A percentile compares a stretch with the other conserved stretches of the same genome.
phyloP scores from a whole-genome alignment of 2,329 filamentous ascomycete species.

The Calonectria pauciramosa region DNA sequence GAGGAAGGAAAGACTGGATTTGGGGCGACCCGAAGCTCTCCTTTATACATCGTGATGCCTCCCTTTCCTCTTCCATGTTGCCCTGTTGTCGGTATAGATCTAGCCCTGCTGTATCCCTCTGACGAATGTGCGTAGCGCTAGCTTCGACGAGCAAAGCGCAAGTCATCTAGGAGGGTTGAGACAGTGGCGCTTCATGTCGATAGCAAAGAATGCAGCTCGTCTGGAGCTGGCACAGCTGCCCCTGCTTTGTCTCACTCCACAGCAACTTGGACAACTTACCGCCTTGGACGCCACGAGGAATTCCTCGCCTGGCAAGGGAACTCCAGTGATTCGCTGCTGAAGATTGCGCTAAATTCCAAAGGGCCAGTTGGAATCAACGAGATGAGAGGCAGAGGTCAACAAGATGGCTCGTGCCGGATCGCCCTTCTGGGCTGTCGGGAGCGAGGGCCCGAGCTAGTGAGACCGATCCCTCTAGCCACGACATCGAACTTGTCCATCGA shows the following conservation, averaged over 20 bases:
- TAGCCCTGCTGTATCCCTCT: background rate
- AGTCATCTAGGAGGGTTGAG: constrained; percentile 36
- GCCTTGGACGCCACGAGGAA: constrained; percentile 22
- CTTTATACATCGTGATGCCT: constrained; percentile 46
- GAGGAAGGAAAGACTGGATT: constrained; percentile 25
- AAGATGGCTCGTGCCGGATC: background rate
- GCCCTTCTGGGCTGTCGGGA: background rate
- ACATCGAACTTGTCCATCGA: background rate
- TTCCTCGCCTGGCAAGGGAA: constrained; percentile 23
- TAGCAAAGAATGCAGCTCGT: constrained; percentile 39
- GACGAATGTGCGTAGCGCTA: constrained; percentile 37
- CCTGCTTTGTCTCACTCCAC: constrained; percentile 43
- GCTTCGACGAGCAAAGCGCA: constrained; percentile 12
- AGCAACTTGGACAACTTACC: constrained; percentile 11
- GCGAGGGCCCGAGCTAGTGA: background rate
- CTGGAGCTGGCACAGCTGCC: constrained; percentile 28
- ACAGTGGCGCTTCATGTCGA: constrained; percentile 36
- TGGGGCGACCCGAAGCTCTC: constrained; percentile 38
- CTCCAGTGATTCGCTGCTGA: constrained; percentile 12
- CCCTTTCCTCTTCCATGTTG: background rate
- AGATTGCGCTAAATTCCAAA: constrained; percentile 44
- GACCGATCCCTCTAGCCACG: background rate
- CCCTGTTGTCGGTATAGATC: constrained; percentile 10
- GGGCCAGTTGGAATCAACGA: constrained; percentile 7
- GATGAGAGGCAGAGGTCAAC: background rate